Evolutionary conservation across 2,329 filamentous ascomycete species (phyloP).

Genomic region (Hypoxylon sp.): DNA sequence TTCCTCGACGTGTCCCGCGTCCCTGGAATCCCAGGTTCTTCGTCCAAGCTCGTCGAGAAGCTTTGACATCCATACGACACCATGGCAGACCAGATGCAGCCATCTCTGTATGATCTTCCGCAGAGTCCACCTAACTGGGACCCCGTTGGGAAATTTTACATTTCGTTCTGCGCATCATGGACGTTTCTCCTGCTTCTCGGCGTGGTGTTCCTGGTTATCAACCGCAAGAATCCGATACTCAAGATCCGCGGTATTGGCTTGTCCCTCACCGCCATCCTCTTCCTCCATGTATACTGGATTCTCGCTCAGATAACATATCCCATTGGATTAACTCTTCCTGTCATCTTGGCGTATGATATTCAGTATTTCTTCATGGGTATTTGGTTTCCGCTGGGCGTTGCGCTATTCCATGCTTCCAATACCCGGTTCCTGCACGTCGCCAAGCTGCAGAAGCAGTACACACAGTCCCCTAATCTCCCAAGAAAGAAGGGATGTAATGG

Average conservation of each 20-base stretch:
- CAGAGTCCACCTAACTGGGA: conserved; percentile 44
- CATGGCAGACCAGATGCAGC: conserved; percentile 31
- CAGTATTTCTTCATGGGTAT: conserved; percentile 73
- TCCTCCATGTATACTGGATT: conserved; percentile 57
- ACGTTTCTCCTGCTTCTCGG: conserved; percentile 52
- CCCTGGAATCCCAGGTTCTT: background rate
- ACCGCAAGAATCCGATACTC: conserved; percentile 55
- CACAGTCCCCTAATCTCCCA: conserved; percentile 37
- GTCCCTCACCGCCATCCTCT: conserved; percentile 57
- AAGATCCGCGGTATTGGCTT: conserved; percentile 58
- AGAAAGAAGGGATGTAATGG: conserved; percentile 47
- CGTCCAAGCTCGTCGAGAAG: background rate
- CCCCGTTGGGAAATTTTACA: conserved; percentile 44
- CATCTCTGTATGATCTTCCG: conserved; percentile 43
- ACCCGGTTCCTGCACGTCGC: conserved; percentile 65
- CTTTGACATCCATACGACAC: conserved; percentile 6
- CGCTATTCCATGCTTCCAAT: conserved; percentile 70
- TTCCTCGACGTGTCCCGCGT: background rate
- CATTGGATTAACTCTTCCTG: conserved; percentile 57
- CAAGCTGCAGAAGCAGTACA: conserved; percentile 61
- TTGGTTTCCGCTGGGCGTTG: conserved; percentile 69
- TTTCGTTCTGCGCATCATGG: conserved; percentile 45
- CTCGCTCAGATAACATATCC: conserved; percentile 60
- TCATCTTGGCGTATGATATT: conserved; percentile 59
- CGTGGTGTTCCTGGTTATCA: conserved; percentile 53